Evolutionary conservation across 352 stramenopile species (phyloP).

Genomic region (Phytophthora tubulina): DNA sequence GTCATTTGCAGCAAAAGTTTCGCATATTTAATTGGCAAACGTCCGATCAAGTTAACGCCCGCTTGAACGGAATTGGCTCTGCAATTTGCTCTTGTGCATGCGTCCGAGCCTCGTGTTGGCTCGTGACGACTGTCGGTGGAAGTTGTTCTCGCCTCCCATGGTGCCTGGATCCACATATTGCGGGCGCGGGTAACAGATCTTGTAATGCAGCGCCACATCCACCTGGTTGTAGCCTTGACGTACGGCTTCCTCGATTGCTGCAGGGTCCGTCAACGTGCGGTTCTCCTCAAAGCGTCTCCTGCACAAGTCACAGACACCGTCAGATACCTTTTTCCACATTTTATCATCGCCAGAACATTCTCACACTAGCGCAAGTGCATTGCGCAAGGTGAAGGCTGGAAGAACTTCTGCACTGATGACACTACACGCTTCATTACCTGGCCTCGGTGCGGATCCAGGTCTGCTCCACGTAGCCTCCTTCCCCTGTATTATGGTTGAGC

Average conservation of each 20-base stretch:
- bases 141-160: slow-evolving; percentile 77
- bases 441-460: slow-evolving; percentile 76
- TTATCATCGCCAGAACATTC: slow-evolving; percentile 27
- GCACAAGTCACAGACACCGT: slow-evolving; percentile 8
- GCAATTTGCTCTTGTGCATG: slow-evolving; percentile 52
- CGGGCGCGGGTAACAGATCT: slow-evolving; percentile 84
- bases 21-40: slow-evolving; percentile 7
- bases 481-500: slow-evolving; percentile 48
- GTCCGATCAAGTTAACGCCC: slow-evolving; percentile 18
- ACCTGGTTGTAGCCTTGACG: slow-evolving; percentile 73
- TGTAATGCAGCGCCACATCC: slow-evolving; percentile 85
- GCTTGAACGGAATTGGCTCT: slow-evolving; percentile 56
- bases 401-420: neutral
- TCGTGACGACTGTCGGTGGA: slow-evolving; percentile 66
- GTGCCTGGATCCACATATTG: slow-evolving; percentile 84
- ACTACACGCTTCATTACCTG: slow-evolving; percentile 43
- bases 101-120: slow-evolving; percentile 60
- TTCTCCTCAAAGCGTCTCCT: slow-evolving; percentile 78
- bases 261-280: slow-evolving; percentile 41
- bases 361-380: slow-evolving; percentile 17
- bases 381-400: neutral
- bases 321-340: slow-evolving; percentile 33
- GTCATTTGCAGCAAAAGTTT: slow-evolving; percentile 1
- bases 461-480: slow-evolving; percentile 66
- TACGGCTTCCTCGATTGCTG: slow-evolving; percentile 60